Conservation (phyloP, 164 flowering plant genomes). For the Chimonanthus salicifolius region DNA sequence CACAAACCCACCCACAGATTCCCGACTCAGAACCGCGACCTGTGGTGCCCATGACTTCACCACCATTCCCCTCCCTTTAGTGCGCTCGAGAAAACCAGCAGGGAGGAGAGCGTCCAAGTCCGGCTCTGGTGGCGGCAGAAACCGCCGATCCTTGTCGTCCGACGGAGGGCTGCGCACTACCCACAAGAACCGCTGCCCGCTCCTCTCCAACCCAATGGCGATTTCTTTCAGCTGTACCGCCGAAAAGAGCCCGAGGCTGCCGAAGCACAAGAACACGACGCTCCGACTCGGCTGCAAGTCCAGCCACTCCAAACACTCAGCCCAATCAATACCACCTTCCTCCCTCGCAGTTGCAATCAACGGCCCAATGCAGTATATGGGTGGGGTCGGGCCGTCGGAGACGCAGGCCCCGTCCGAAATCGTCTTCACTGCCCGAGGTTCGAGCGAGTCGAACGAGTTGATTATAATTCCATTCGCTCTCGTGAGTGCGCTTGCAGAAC, state of each 20-base stretch:
- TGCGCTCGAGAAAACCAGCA: conserved; percentile 31
- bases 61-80: conserved; percentile 28
- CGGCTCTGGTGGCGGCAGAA: conserved; percentile 25
- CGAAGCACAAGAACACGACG: conserved; percentile 39
- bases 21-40: conserved; percentile 25
- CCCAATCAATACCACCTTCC: background rate
- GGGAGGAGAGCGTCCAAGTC: conserved; percentile 26
- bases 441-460: conserved; percentile 28
- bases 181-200: no score
- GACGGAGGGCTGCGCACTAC: conserved; percentile 8
- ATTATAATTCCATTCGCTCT: conserved; percentile 24
- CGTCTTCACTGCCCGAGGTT: conserved; percentile 16
- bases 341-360: conserved; percentile 14
- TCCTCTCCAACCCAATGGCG: no score
- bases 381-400: conserved; percentile 10
- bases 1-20: no score
- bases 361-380: conserved; percentile 23
- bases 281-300: conserved; percentile 8
- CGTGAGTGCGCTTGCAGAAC: background rate
- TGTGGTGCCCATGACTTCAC: conserved; percentile 43
- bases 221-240: conserved; percentile 12
- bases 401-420: conserved; percentile 9
- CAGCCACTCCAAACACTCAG: background rate
- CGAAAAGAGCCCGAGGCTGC: conserved; percentile 34
- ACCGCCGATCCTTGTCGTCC: conserved; percentile 48